Evolutionary conservation across 2,329 filamentous ascomycete genomes (phyloP), one percentile per base, ranked within the genome.

Genomic region (Trichoderma sp.): DNA sequence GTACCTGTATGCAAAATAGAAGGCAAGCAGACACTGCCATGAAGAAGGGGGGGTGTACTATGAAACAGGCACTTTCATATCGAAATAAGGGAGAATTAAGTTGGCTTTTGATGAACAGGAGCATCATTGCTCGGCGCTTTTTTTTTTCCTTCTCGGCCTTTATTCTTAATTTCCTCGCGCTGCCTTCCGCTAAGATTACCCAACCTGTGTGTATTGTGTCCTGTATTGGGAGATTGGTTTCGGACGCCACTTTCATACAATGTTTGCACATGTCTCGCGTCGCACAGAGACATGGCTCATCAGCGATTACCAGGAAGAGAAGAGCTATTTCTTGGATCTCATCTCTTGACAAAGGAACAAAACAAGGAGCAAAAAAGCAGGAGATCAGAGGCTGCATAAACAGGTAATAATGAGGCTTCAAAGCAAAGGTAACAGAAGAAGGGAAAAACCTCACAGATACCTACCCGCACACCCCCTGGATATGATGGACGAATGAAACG

Each of bases 261-360:
- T 35, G 59, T 49, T 68, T 61, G 56, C 31, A 37, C 53, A 60
- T 70, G 68, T 70, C 68, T 70, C 68, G 68, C 55, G 37, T 68
- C 56, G 64, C 57, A 70, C 37, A 56, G 63, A 52, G 52, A 49
- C 29, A 21, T 37, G 47, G 43, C 33, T 56, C 68, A 68, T 63
- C 40, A 40, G 19, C 49, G 63, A 52, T 33, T n/a, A 55, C 40
- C 7, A 56, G 21, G 33, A 57, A 2, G 68, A 70, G 58, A 55
- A 68, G 62, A 29, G 29, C 43, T 13, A 47, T 14, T 27, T 31
- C 49, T 67, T 16, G 63, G 49, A 47, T 70, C 62, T 70, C 62
- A 61, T 47, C 21, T 55, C 56, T 33, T 33, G 27, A 56, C 24
- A 24, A 43, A 57, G 29, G 35, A 49, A 60, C 37, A 21, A 52